These are phyloP conservation scores for Chalaropsis thielavioides DNA, from an alignment of 2,329 filamentous ascomycete species.

Conservation along the genomic window DNA sequence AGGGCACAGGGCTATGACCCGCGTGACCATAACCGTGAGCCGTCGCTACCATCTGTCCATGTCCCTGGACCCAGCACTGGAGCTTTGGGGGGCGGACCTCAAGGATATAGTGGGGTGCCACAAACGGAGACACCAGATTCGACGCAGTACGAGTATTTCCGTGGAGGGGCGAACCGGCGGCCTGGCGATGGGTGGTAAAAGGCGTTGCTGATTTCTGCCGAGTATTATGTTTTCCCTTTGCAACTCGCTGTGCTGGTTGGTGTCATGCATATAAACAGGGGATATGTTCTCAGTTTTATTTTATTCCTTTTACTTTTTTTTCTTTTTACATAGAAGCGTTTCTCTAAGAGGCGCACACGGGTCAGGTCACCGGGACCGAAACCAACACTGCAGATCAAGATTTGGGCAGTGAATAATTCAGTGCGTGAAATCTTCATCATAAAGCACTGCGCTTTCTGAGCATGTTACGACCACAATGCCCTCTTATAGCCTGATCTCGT, in stretches of 20 bases:
- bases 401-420: too few relatives aligned
- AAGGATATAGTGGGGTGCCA: conserved; percentile 45
- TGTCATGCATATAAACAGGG: too few relatives aligned
- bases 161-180: conserved; percentile 26
- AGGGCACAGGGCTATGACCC: conserved; percentile 26
- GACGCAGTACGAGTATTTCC: conserved; percentile 43
- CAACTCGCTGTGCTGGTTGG: neutral
- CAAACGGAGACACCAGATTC: conserved; percentile 39
- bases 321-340: neutral
- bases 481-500: too few relatives aligned
- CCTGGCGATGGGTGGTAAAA: conserved; percentile 30
- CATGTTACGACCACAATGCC: too few relatives aligned
- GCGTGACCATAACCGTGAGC: conserved; percentile 17
- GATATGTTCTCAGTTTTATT: conserved; percentile 12
- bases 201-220: neutral
- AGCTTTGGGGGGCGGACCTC: conserved; percentile 42
- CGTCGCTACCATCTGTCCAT: conserved; percentile 2
- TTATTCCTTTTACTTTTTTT: conserved; percentile 14
- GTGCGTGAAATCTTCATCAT: too few relatives aligned
- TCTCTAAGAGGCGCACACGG: neutral
- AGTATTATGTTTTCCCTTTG: neutral
- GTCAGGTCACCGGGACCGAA: neutral
- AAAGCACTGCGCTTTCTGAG: too few relatives aligned
- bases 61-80: conserved; percentile 32
- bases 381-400: too few relatives aligned